phyloP scores from a whole-genome alignment of 352 stramenopile species.

The Globisporangium irregulare region DNA sequence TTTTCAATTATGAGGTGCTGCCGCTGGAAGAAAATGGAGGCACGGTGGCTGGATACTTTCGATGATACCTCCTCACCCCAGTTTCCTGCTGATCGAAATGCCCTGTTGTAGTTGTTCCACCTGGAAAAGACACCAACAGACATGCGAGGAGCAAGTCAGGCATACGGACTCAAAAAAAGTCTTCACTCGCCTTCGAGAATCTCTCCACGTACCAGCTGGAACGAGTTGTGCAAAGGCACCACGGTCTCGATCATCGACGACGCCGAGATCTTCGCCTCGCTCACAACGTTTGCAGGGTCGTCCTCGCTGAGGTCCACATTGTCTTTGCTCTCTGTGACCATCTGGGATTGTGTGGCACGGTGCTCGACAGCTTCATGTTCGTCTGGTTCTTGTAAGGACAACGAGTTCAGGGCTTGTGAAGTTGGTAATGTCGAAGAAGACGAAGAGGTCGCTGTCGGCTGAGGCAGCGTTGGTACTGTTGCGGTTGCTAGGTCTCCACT shows the following conservation, averaged over 20 bases:
- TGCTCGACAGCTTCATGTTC: background rate
- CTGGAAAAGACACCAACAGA: slow-evolving; percentile 15
- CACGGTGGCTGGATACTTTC: background rate
- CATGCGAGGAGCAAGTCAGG: slow-evolving; percentile 5
- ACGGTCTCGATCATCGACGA: slow-evolving; percentile 78
- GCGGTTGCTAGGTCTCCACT: slow-evolving; percentile 16
- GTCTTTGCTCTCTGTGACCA: slow-evolving; percentile 16
- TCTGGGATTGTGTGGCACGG: slow-evolving; percentile 13
- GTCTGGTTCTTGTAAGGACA: background rate
- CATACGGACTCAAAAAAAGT: background rate
- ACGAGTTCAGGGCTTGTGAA: background rate
- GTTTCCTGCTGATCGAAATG: slow-evolving; percentile 45
- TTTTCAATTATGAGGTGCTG: background rate
- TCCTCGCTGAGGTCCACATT: slow-evolving; percentile 18
- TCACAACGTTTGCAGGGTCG: slow-evolving; percentile 33
- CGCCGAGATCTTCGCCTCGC: slow-evolving; percentile 56
- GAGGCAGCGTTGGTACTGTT: slow-evolving; percentile 23
- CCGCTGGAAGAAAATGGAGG: background rate
- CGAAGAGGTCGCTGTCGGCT: background rate
- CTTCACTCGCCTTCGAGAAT: background rate
- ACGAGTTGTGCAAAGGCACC: slow-evolving; percentile 62
- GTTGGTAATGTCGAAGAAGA: background rate
- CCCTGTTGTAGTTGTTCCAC: slow-evolving; percentile 53
- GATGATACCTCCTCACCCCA: slow-evolving; percentile 28
- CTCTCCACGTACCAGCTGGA: slow-evolving; percentile 47